Percentiles rank a stretch among this genome's conserved stretches.
Conservation (phyloP, 1,284 basidiomycete species). For the Sanghuangporus sanghuang region DNA sequence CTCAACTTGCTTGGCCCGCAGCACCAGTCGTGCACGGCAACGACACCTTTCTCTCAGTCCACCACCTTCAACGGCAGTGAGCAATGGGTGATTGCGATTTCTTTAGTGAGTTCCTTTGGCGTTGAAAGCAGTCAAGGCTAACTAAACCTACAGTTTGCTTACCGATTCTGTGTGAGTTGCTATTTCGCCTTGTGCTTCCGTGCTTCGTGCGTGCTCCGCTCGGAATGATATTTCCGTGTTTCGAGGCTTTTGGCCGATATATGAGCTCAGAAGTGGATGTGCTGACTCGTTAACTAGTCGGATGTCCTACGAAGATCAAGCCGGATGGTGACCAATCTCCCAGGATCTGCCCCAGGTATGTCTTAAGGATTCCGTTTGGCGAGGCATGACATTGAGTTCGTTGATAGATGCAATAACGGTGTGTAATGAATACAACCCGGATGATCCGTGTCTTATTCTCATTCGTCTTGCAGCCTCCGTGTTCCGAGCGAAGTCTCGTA, state of each 20-base stretch:
- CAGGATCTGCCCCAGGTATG: conserved; percentile 37
- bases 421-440: conserved; percentile 10
- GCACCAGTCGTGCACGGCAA: background rate
- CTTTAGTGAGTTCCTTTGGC: conserved; percentile 29
- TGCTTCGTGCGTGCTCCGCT: background rate
- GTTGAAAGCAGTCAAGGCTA: conserved; percentile 1
- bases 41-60: background rate
- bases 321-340: conserved; percentile 36
- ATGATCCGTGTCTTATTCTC: background rate
- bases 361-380: background rate
- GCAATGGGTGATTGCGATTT: conserved; percentile 24
- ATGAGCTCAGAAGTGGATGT: background rate
- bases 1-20: background rate
- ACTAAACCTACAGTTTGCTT: conserved; percentile 36
- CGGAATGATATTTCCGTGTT: background rate
- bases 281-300: conserved; percentile 31
- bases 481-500: conserved; percentile 41
- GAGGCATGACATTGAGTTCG: background rate
- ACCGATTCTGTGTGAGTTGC: conserved; percentile 40
- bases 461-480: conserved; percentile 33
- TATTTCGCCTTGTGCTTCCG: background rate
- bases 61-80: background rate
- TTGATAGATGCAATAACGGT: no score
- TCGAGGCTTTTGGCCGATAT: background rate
- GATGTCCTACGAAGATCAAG: conserved; percentile 42